phyloP scores from a whole-genome alignment of 192 early-diverging fungal species.

The Martensiomyces pterosporus region DNA sequence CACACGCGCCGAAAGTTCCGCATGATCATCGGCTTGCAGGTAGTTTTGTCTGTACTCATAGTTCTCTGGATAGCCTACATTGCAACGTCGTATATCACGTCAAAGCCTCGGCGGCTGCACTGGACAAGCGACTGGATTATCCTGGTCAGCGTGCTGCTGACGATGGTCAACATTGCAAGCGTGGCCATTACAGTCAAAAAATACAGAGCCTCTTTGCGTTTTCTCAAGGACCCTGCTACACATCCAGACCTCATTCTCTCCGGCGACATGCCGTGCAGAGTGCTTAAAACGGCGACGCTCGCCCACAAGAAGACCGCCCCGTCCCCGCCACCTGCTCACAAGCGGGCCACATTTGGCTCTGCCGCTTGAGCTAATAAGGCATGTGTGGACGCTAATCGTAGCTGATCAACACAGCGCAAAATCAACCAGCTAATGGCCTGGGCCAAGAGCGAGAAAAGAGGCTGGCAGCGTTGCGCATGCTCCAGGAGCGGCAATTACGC shows the following conservation, averaged over 20 bases:
- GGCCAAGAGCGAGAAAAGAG: too few species aligned
- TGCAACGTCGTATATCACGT: conserved; percentile 15
- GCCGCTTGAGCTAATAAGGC: too few species aligned
- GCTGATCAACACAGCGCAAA: too few species aligned
- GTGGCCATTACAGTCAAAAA: conserved; percentile 34
- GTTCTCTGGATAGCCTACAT: conserved; percentile 34
- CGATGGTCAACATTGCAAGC: conserved; percentile 25
- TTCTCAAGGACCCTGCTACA: conserved; percentile 35
- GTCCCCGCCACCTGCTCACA: not conserved
- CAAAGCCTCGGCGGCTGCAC: conserved; percentile 9
- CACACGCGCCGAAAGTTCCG: conserved; percentile 40
- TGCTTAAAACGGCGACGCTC: conserved; percentile 3
- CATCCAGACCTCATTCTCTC: conserved; percentile 45
- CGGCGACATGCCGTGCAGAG: conserved; percentile 20
- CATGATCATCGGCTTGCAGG: conserved; percentile 27
- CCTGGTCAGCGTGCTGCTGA: conserved; percentile 32
- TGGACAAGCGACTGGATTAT: conserved; percentile 49
- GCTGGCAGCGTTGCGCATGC: too few species aligned
- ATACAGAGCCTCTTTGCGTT: conserved; percentile 30
- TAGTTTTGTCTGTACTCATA: conserved; percentile 22
- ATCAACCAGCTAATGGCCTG: too few species aligned
- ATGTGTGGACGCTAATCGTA: too few species aligned
- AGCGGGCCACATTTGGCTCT: not conserved
- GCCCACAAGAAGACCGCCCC: conserved; percentile 1
- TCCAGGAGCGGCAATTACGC: too few species aligned